A percentile compares a stretch with the other conserved stretches of the same genome.
Conservation (phyloP, 2,329 filamentous ascomycete species). For the Ophiocordyceps robertsii region DNA sequence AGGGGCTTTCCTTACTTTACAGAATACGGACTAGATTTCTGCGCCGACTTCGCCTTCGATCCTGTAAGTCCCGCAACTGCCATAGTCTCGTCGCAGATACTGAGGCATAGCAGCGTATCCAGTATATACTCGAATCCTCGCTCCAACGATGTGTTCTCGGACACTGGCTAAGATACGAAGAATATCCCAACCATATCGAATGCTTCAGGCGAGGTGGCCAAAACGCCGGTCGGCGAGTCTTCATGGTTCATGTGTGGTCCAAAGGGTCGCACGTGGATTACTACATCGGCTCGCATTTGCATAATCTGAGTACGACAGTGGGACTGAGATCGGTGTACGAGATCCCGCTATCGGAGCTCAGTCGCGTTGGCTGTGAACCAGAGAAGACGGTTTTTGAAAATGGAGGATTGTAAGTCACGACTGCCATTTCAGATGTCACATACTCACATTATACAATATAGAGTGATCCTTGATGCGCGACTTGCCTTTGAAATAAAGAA, state of each 20-base stretch:
- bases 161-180: constrained; percentile 1
- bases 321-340: neutral
- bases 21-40: neutral
- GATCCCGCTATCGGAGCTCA: neutral
- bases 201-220: neutral
- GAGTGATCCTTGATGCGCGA: neutral
- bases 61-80: neutral
- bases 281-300: neutral
- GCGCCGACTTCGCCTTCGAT: constrained; percentile 1
- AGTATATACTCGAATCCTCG: neutral
- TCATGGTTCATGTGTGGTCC: constrained; percentile 1
- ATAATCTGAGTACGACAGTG: neutral
- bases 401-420: neutral
- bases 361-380: constrained; percentile 1
- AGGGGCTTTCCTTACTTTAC: neutral
- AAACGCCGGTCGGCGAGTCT: neutral
- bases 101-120: constrained; percentile 1
- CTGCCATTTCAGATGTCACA: too few species aligned
- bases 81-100: neutral
- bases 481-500: neutral
- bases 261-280: neutral
- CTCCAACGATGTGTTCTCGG: neutral
- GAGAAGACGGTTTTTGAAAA: neutral
- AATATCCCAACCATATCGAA: neutral
- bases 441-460: neutral